Base-by-base conservation (phyloP, 2,329 filamentous ascomycete genomes). In the Eutypa lata region DNA sequence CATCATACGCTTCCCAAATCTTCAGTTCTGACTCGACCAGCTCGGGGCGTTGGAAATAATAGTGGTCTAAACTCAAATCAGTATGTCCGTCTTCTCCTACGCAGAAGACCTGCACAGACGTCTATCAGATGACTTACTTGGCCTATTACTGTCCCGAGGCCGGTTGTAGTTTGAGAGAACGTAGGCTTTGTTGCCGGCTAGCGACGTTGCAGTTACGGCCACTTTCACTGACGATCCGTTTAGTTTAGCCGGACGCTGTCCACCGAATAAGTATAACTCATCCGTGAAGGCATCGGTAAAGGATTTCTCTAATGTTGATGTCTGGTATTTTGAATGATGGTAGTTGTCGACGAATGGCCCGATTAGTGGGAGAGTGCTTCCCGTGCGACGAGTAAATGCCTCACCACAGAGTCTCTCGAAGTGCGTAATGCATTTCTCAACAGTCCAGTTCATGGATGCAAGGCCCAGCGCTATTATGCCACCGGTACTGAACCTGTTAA, bases 1-100 rank as follows among this genome's bases (percentile, higher is more conserved):
- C 24, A 35, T 56, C 65, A 56, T 63, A 71, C 53, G 77, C 76
- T 68, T 82, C 74, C 76, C 78, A 81, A 3, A 76, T 71, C 56
- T 74, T 76, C 24, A 78, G 51, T 54, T 77, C 75, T 42, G 65
- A 61, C 3, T 66, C 55, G 1, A 65, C 63, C 28, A 68, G 64
- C 44, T 76, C 71, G 7, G 68, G 69, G 18, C 73, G 56, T 43
- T 72, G 67, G 53, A 77, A 74, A 16, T 63, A 59, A 56, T 74
- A 75, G n/a, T 54, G 53, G 14, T 61, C 65, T 53, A 47, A 38
- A 18, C 16, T 50, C 45, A 1, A 58, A 26, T 46, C 60, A 61
- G 48, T 66, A 62, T 16, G 40, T 45, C 14, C 28, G 16, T 11
- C 7, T 19, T 24, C 28, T 43, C 35, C n/a, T n/a, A n/a, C n/a